These are phyloP conservation scores for Macaranga tanarius DNA, from an alignment of 441 rosid genomes.

Conservation along the genomic window DNA sequence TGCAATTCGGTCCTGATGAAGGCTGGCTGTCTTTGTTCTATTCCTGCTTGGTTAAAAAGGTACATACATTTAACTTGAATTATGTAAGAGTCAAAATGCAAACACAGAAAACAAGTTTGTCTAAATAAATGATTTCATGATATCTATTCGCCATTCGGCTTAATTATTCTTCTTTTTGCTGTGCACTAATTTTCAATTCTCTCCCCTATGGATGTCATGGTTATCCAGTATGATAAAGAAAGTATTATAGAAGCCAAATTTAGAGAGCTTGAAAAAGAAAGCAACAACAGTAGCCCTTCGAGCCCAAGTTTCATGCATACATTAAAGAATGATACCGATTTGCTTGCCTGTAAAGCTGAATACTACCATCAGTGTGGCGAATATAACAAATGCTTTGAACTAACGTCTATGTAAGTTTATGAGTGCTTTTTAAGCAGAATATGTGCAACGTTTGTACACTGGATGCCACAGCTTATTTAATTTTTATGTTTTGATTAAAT, in stretches of 20 bases:
- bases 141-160: constrained; percentile 14
- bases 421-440: constrained; percentile 17
- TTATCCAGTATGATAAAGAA: constrained; percentile 67
- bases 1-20: constrained; percentile 86
- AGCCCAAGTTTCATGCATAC: constrained; percentile 53
- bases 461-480: constrained; percentile 17
- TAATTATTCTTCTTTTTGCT: neutral
- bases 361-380: constrained; percentile 93
- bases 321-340: constrained; percentile 77
- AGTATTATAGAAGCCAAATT: constrained; percentile 77
- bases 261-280: constrained; percentile 75
- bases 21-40: constrained; percentile 93
- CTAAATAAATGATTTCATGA: neutral
- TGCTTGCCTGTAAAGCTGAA: constrained; percentile 92
- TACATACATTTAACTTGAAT: constrained; percentile 22
- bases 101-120: neutral
- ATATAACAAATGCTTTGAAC: constrained; percentile 86
- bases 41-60: constrained; percentile 89
- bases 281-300: constrained; percentile 41
- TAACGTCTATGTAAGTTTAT: constrained; percentile 71
- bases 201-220: constrained; percentile 3
- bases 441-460: constrained; percentile 19
- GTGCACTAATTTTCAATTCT: constrained; percentile 22
- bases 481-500: constrained; percentile 24
- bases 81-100: constrained; percentile 4